A percentile compares a stretch with the other conserved stretches of the same genome.
Evolutionary conservation across 352 stramenopile species (phyloP).

Genomic region (Pythium phragmiticola): DNA sequence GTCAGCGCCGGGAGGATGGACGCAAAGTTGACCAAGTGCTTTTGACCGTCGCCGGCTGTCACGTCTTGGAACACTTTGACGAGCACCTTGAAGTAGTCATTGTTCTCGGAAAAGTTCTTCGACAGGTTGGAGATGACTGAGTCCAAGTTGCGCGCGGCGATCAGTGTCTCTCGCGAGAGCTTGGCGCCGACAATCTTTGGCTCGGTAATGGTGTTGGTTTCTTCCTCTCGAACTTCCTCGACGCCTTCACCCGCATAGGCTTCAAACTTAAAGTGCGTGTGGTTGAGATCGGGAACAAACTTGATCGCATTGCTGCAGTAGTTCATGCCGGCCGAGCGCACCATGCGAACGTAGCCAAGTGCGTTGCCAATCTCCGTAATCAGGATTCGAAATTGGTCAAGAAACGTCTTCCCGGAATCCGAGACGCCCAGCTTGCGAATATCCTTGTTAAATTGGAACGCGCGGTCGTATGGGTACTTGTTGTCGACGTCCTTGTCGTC

Average conservation of each 20-base stretch:
- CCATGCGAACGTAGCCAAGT: constrained; percentile 93
- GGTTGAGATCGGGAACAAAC: constrained; percentile 90
- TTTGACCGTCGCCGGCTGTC: constrained; percentile 82
- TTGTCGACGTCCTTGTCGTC: constrained; percentile 89
- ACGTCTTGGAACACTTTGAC: constrained; percentile 90
- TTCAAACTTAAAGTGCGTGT: constrained; percentile 83
- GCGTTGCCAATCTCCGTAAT: constrained; percentile 94
- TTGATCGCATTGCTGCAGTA: constrained; percentile 93
- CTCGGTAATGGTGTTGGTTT: constrained; percentile 46
- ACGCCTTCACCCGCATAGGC: constrained; percentile 63
- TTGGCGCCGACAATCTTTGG: constrained; percentile 56
- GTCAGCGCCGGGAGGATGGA: constrained; percentile 86
- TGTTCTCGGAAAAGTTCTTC: constrained; percentile 91
- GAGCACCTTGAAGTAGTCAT: constrained; percentile 92
- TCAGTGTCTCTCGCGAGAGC: constrained; percentile 75
- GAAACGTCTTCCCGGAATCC: constrained; percentile 83
- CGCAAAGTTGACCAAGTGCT: constrained; percentile 93
- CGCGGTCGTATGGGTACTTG: constrained; percentile 91
- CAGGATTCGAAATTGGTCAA: constrained; percentile 90
- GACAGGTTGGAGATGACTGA: constrained; percentile 83
- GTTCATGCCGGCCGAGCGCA: constrained; percentile 90
- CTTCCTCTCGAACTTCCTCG: constrained; percentile 55
- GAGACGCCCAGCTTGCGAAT: constrained; percentile 86
- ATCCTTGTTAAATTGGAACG: constrained; percentile 92
- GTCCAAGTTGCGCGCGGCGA: constrained; percentile 85